phyloP scores from a whole-genome alignment of 306 rosid genomes.

The Citrullus mucosospermus region DNA sequence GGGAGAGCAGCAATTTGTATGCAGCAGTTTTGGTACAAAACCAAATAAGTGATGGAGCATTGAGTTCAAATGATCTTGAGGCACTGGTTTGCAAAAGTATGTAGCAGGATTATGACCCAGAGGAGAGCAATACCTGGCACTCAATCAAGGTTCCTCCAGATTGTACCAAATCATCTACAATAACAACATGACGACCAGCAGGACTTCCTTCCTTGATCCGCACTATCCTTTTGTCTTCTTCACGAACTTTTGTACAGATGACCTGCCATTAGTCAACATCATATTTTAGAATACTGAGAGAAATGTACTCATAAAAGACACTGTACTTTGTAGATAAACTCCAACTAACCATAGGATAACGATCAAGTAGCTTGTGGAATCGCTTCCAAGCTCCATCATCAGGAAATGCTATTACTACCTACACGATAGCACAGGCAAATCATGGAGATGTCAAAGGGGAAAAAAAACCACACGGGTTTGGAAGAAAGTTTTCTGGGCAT shows the following conservation, averaged over 20 bases:
- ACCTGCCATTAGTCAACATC: slow-evolving; percentile 37
- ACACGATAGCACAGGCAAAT: slow-evolving; percentile 14
- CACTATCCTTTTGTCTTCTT: slow-evolving; percentile 88
- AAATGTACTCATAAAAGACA: neutral
- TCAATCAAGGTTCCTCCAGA: slow-evolving; percentile 93
- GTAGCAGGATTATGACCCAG: neutral
- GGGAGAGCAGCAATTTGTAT: neutral
- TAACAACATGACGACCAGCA: slow-evolving; percentile 76
- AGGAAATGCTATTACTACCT: slow-evolving; percentile 95
- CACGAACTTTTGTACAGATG: slow-evolving; percentile 86
- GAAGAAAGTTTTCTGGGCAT: neutral
- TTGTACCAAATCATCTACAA: slow-evolving; percentile 97
- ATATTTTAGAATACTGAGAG: neutral
- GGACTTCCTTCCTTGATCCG: slow-evolving; percentile 89
- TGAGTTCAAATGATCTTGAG: neutral
- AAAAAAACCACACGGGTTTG: slow-evolving; percentile 1
- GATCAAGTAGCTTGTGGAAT: slow-evolving; percentile 82
- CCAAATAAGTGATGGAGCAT: neutral
- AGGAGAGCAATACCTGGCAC: slow-evolving; percentile 54
- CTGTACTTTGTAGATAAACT: neutral
- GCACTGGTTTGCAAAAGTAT: neutral
- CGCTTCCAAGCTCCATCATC: slow-evolving; percentile 99
- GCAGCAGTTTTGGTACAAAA: neutral
- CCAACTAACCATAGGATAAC: slow-evolving; percentile 49
- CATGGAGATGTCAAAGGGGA: neutral